These are phyloP conservation scores for Quercus agrifolia DNA, from an alignment of 306 rosid genomes.

Conservation along the genomic window DNA sequence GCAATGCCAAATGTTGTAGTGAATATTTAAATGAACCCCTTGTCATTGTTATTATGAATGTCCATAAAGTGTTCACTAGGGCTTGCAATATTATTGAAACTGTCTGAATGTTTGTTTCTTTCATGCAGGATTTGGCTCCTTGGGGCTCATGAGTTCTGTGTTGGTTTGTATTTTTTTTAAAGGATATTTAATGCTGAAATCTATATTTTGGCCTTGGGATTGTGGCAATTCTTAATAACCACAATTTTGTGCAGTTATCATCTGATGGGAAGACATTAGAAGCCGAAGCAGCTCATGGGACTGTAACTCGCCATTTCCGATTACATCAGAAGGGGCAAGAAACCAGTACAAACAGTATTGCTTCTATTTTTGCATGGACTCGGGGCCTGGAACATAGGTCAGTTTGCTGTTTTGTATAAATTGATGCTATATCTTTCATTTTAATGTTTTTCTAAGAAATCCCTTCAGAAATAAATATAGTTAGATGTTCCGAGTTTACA, in stretches of 20 bases:
- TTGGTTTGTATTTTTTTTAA: slow-evolving; percentile 50
- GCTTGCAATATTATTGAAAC: slow-evolving; percentile 7
- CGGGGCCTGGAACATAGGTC: slow-evolving; percentile 95
- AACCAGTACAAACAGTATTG: slow-evolving; percentile 98
- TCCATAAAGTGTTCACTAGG: not conserved
- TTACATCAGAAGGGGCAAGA: slow-evolving; percentile 90
- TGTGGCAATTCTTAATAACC: slow-evolving; percentile 5
- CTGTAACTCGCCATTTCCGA: slow-evolving; percentile 93
- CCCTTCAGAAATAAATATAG: not conserved
- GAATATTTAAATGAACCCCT: not conserved
- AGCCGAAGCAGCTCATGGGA: slow-evolving; percentile 99
- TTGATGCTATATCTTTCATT: not conserved
- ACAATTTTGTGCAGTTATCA: slow-evolving; percentile 62
- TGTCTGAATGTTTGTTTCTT: slow-evolving; percentile 23
- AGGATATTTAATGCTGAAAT: not conserved
- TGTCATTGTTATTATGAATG: not conserved
- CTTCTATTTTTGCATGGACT: slow-evolving; percentile 98
- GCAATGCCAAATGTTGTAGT: not conserved
- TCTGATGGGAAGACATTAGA: slow-evolving; percentile 96
- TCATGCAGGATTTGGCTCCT: slow-evolving; percentile 87
- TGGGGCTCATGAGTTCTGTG: slow-evolving; percentile 97
- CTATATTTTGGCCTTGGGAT: slow-evolving; percentile 10
- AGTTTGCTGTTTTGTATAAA: slow-evolving; percentile 16
- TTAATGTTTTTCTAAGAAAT: not conserved
- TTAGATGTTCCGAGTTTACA: not conserved